phyloP scores from a whole-genome alignment of 2,329 filamentous ascomycete species.

The Ceratocystiopsis sp. region DNA sequence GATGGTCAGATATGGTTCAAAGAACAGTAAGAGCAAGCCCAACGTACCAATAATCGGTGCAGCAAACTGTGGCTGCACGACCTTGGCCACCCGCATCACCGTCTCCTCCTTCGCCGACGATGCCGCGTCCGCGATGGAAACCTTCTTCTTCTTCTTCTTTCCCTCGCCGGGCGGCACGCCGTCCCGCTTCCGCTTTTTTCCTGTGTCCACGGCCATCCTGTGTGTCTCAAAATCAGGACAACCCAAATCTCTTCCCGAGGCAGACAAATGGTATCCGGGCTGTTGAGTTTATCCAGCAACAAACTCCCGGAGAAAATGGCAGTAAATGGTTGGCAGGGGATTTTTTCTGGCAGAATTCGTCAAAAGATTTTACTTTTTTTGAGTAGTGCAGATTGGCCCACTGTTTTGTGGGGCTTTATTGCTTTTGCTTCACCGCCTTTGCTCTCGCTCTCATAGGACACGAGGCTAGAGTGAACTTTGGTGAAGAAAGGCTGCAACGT shows the following conservation, averaged over 20 bases:
- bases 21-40: background rate
- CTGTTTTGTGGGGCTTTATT: no score
- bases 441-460: no score
- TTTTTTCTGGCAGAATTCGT: no score
- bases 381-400: no score
- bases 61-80: constrained; percentile 27
- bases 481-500: no score
- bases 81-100: constrained; percentile 26
- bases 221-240: background rate
- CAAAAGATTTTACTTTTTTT: no score
- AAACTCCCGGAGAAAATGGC: no score
- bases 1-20: background rate
- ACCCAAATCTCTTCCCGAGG: background rate
- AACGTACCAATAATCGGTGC: constrained; percentile 25
- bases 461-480: no score
- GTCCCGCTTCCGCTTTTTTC: constrained; percentile 37
- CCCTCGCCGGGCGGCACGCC: constrained; percentile 19
- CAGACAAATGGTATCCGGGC: no score
- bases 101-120: constrained; percentile 9
- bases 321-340: no score
- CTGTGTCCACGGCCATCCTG: constrained; percentile 4
- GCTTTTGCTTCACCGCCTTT: no score
- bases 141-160: constrained; percentile 34
- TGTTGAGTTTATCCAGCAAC: no score
- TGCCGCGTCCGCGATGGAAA: constrained; percentile 22